Evolutionary conservation across 2,329 filamentous ascomycete genomes (phyloP).

Genomic region (Dryadomyces quercus-mongolicae): DNA sequence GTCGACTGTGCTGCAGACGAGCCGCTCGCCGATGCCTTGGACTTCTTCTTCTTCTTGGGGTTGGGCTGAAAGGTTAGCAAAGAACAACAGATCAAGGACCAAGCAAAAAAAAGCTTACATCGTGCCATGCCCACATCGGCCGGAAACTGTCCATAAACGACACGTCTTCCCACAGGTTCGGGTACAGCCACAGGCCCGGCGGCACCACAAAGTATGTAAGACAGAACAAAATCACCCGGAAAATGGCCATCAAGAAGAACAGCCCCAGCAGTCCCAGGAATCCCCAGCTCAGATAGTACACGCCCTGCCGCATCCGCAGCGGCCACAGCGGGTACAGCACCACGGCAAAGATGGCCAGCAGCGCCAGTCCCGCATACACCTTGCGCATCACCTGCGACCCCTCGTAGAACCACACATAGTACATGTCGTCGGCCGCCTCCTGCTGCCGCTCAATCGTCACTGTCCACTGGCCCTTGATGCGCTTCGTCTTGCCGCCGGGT

Average conservation of each 20-base stretch:
- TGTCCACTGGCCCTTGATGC: constrained; percentile 90
- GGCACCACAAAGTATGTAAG: constrained; percentile 75
- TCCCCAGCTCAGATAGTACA: constrained; percentile 95
- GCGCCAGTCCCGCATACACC: constrained; percentile 73
- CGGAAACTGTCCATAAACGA: constrained; percentile 97
- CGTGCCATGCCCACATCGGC: constrained; percentile 96
- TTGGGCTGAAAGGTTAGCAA: constrained; percentile 16
- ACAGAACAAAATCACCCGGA: constrained; percentile 88
- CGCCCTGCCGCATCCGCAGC: constrained; percentile 75
- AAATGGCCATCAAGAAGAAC: constrained; percentile 97
- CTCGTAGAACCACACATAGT: constrained; percentile 96
- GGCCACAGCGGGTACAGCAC: constrained; percentile 98
- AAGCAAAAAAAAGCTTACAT: constrained; percentile 45
- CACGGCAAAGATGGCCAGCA: constrained; percentile 72
- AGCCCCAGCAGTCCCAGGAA: constrained; percentile 80
- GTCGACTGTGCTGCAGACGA: constrained; percentile 27
- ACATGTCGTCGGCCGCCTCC: constrained; percentile 73
- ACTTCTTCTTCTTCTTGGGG: constrained; percentile 47
- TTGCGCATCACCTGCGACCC: constrained; percentile 89
- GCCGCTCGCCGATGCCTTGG: constrained; percentile 21
- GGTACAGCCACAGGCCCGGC: constrained; percentile 95
- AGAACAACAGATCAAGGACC: not conserved
- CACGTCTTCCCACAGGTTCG: constrained; percentile 96
- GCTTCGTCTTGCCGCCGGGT: constrained; percentile 52
- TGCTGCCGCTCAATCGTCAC: constrained; percentile 95